Evolutionary conservation across 805 yeast genomes (phyloP).

Genomic region (Lipomyces kockii): DNA sequence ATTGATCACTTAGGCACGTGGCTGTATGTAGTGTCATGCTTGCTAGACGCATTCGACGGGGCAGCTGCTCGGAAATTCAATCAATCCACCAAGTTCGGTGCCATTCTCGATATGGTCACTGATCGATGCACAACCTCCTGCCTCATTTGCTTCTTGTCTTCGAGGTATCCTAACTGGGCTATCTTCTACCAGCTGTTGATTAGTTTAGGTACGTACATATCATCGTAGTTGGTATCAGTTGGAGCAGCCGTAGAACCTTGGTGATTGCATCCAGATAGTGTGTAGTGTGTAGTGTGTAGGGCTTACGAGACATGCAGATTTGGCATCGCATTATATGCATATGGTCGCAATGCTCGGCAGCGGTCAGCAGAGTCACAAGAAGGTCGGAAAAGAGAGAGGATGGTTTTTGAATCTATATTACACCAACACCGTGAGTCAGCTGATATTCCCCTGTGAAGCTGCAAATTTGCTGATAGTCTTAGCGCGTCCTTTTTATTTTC

Average conservation of each 20-base stretch:
- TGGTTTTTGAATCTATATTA: slow-evolving; percentile 82
- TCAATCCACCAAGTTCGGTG: slow-evolving; percentile 92
- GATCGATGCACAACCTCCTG: slow-evolving; percentile 97
- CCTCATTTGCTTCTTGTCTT: slow-evolving; percentile 82
- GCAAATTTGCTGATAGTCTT: not conserved
- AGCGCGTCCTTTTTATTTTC: slow-evolving; percentile 72
- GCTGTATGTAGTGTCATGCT: slow-evolving; percentile 83
- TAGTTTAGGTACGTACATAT: slow-evolving; percentile 52
- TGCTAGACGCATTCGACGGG: slow-evolving; percentile 96
- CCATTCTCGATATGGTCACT: slow-evolving; percentile 97
- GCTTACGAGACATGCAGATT: slow-evolving; percentile 41
- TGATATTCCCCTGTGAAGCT: not conserved
- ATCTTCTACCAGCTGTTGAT: slow-evolving; percentile 81
- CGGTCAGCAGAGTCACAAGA: slow-evolving; percentile 84
- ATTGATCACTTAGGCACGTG: slow-evolving; percentile 47
- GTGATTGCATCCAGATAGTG: too few relatives aligned
- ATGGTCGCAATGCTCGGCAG: slow-evolving; percentile 90
- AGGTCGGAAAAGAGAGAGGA: slow-evolving; percentile 70
- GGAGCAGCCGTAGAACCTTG: not conserved
- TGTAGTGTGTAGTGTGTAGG: not conserved
- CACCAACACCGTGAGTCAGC: slow-evolving; percentile 64
- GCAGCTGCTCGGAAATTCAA: slow-evolving; percentile 86
- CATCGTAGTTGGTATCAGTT: not conserved
- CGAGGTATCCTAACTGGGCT: slow-evolving; percentile 72
- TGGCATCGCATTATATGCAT: slow-evolving; percentile 96